These are phyloP conservation scores for Pyrrhoderma lamaoense DNA, from an alignment of 1,284 basidiomycete genomes.

Conservation along the genomic window DNA sequence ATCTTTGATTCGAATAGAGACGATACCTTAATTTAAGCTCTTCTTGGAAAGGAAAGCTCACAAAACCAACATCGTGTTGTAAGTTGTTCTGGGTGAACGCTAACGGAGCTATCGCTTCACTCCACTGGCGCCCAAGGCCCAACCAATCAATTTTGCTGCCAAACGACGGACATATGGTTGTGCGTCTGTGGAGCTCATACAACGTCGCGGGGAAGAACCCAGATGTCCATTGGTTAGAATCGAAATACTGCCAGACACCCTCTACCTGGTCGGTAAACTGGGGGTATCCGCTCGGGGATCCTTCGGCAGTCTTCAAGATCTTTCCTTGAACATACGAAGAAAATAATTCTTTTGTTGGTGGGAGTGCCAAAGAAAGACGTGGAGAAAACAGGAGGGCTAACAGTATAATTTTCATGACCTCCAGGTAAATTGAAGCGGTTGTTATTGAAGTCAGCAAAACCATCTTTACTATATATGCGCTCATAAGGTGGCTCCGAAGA, in stretches of 20 bases:
- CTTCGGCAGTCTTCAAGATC: constrained; percentile 37
- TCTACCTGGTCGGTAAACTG: constrained; percentile 42
- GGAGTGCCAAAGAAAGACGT: not conserved
- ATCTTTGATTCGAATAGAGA: too few species aligned
- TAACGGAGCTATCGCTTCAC: constrained; percentile 41
- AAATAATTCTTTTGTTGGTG: constrained; percentile 37
- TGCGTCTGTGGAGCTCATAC: constrained; percentile 50
- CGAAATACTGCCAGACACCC: constrained; percentile 48
- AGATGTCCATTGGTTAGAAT: constrained; percentile 55
- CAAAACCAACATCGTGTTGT: constrained; percentile 64
- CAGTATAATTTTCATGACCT: too few species aligned
- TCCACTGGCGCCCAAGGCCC: constrained; percentile 40
- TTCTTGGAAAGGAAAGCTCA: constrained; percentile 57
- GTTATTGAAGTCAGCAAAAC: too few species aligned
- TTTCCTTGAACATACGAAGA: constrained; percentile 50
- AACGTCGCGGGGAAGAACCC: constrained; percentile 59
- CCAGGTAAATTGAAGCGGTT: too few species aligned
- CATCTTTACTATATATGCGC: too few species aligned
- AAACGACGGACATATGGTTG: constrained; percentile 36
- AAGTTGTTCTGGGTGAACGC: constrained; percentile 35
- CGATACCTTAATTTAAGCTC: constrained; percentile 35
- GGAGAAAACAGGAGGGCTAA: too few species aligned
- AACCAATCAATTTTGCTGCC: constrained; percentile 41
- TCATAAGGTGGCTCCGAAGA: too few species aligned
- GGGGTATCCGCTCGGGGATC: constrained; percentile 45